Base-by-base conservation (phyloP, 1,284 basidiomycete genomes). In the Leccinum variabile region DNA sequence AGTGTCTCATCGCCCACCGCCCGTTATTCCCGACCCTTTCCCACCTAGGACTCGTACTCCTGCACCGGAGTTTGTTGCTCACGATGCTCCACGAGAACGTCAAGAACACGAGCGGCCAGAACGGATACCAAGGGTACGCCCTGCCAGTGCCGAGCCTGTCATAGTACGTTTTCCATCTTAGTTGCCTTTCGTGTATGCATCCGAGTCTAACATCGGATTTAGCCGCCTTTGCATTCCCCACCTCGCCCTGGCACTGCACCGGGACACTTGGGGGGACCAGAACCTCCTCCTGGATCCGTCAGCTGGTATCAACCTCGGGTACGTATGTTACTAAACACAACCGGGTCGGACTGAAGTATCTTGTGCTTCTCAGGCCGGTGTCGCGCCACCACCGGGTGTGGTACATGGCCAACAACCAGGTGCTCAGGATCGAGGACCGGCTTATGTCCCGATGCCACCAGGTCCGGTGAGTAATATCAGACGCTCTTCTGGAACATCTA, bases 391-490 rank as follows among this genome's bases (percentile, higher is more conserved):
- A 16, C 77, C 76, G 32, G 32, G 32, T 33, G 11, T 33, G 32
- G 10, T 33, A 33, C 64, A 60, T 22, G 67, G 61, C 1, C 57
- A 61, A 56, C 68, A 62, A 63, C 60, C 67, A 60, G 64, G 63
- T 30, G 61, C 59, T 49, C 63, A 59, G 11, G 60, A 60, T 1
- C 67, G 63, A 56, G 71, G 64, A 28, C 69, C 67, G 14, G 63
- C 65, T n/a, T 78, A 71, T 46, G 75, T 78, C 25, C 71, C 77
- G 60, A 68, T 68, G 70, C 68, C 70, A 35, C 68, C 70, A 33
- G 72, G 66, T 54, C 72, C 76, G 44, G 71, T 77, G 60, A 67
- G 77, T 70, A 14, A 41, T 60, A 22, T 37, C 1, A 22, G 30
- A 25, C 41, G 9, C 39, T 22, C 10, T 18, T 73, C 69, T 5